A percentile compares a stretch with the other conserved stretches of the same genome.
These are phyloP conservation scores for Davidsoniella neocaledoniae DNA, from an alignment of 2,329 filamentous ascomycete species.

Conservation along the genomic window DNA sequence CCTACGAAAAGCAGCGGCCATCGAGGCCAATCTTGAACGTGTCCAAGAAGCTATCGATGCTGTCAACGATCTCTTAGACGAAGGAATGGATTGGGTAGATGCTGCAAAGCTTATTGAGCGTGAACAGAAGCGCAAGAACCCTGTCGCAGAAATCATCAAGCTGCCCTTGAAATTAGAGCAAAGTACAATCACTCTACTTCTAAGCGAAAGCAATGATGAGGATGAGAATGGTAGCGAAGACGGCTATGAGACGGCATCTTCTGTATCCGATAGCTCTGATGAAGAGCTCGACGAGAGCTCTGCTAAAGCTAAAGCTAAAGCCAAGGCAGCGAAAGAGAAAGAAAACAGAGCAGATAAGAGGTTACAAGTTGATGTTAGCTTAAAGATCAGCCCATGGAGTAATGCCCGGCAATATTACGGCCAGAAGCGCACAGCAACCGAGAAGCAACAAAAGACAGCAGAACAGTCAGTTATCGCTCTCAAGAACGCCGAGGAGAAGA, in stretches of 20 bases:
- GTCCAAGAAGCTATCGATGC: conserved; percentile 88
- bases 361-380: conserved; percentile 68
- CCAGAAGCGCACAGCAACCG: conserved; percentile 66
- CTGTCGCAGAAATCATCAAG: conserved; percentile 74
- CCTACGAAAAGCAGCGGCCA: conserved; percentile 72
- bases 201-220: conserved; percentile 54
- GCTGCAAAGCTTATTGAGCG: conserved; percentile 76
- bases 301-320: conserved; percentile 15
- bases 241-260: conserved; percentile 40
- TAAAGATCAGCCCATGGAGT: conserved; percentile 65
- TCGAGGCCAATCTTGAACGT: conserved; percentile 76
- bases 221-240: conserved; percentile 45
- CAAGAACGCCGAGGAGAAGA: conserved; percentile 45
- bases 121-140: conserved; percentile 65
- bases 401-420: conserved; percentile 90
- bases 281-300: conserved; percentile 16
- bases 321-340: conserved; percentile 15
- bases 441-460: conserved; percentile 75
- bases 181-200: conserved; percentile 65
- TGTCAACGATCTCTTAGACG: conserved; percentile 75
- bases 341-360: conserved; percentile 31
- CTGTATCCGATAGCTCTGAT: conserved; percentile 37
- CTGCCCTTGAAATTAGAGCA: conserved; percentile 80
- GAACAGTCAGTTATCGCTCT: conserved; percentile 68
- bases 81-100: conserved; percentile 96